Conservation (phyloP, 371 early-diverging fungal genomes). For the Dentiscutata heterogama region DNA sequence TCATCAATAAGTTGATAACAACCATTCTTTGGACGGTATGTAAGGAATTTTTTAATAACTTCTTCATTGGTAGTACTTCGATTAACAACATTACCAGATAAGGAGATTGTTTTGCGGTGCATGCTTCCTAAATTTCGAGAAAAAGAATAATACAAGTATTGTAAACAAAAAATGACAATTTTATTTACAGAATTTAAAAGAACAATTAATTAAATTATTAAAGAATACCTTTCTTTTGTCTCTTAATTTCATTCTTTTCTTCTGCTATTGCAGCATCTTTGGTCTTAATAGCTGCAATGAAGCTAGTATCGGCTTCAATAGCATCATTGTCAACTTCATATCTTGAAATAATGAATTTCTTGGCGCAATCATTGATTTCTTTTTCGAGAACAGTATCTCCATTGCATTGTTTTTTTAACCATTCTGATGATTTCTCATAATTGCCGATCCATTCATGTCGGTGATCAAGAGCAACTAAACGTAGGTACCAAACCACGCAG, state of each 20-base stretch:
- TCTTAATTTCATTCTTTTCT: not conserved
- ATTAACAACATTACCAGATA: not conserved
- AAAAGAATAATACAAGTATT: too few relatives aligned
- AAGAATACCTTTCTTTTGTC: not conserved
- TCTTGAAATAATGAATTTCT: conserved; percentile 27
- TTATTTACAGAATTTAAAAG: not conserved
- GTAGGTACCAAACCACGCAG: conserved; percentile 30
- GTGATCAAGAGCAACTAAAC: conserved; percentile 35
- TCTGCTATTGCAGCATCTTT: not conserved
- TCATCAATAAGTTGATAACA: not conserved
- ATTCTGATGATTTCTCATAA: conserved; percentile 25
- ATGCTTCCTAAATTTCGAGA: too few relatives aligned
- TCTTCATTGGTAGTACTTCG: not conserved
- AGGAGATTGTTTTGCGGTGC: not conserved
- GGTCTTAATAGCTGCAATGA: not conserved
- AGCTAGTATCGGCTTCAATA: conserved; percentile 9
- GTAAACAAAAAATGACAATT: too few relatives aligned
- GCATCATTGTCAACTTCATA: conserved; percentile 33
- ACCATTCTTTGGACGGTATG: not conserved
- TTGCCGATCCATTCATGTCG: not conserved
- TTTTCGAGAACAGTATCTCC: conserved; percentile 16
- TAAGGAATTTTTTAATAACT: not conserved
- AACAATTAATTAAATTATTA: not conserved
- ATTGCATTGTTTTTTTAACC: conserved; percentile 30
- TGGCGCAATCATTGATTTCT: conserved; percentile 27